These are phyloP conservation scores for Neonectria punicea DNA, from an alignment of 2,329 filamentous ascomycete species.

Conservation along the genomic window DNA sequence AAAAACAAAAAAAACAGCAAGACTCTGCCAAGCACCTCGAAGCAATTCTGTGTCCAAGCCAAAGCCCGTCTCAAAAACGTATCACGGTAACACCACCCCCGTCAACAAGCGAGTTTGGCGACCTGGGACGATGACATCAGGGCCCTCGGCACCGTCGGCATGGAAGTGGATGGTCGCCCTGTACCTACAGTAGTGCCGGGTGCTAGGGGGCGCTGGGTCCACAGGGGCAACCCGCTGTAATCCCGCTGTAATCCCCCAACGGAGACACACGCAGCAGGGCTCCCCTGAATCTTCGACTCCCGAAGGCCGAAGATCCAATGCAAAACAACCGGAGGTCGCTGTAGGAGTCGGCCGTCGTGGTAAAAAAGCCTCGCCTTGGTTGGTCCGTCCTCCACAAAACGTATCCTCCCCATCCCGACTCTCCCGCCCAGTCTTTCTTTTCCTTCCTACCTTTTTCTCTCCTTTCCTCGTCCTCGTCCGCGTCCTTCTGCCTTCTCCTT, in stretches of 20 bases:
- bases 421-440: neutral
- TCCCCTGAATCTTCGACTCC: neutral
- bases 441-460: conserved; percentile 18
- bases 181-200: conserved; percentile 24
- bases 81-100: neutral
- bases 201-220: neutral
- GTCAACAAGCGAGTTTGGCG: neutral
- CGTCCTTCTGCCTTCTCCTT: conserved; percentile 11
- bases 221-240: conserved; percentile 1
- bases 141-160: neutral
- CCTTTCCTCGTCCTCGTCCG: neutral
- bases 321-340: neutral
- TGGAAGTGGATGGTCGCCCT: neutral
- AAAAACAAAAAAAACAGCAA: too few relatives aligned
- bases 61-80: neutral
- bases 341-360: conserved; percentile 17
- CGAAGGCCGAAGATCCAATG: neutral
- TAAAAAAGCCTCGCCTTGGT: conserved; percentile 37
- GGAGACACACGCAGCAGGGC: neutral
- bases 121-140: conserved; percentile 4
- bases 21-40: neutral
- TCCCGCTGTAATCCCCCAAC: neutral
- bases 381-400: conserved; percentile 28
- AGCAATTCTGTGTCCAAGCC: neutral
- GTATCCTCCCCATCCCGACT: conserved; percentile 21